Base-by-base conservation (phyloP, 1,139 yeast genomes). In the Yamadazyma pseudoaaseri region DNA sequence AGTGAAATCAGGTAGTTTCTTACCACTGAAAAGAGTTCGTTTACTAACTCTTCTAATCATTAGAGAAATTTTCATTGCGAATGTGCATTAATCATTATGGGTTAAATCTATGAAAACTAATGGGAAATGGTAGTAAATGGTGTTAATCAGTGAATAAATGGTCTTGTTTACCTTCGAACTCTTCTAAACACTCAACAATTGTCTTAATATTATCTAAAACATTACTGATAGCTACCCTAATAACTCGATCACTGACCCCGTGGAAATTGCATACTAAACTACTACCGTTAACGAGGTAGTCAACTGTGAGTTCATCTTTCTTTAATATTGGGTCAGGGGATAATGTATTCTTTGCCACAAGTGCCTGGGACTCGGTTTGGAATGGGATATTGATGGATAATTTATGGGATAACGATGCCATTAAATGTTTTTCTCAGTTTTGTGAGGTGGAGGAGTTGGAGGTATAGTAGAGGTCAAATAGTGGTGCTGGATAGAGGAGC, bases 291-390 rank as follows among this genome's bases (percentile, higher is more conserved):
- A 58, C 49, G 3, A 52, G 27, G 44, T 70, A 80, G 0, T 51
- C 49, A 2, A 76, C 77, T n/a, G 56, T 56, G 30, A 81, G 58
- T 45, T 79, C 86, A 33, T 74, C 68, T 0, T 81, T 79, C 52
- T 78, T 81, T 41, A 87, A 65, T 20, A 84, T 80, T 1, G 96
- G 95, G 52, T 87, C 97, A 0, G 95, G 95, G 1, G 62, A 49
- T 17, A 89, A 65, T 1, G 87, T 65, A 12, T 65, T 60, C 28
- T 60, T 49, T 1, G 94, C 92, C 3, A 85, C 79, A 4, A 39
- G 36, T 0, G 95, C 92, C 48, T 86, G 94, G 25, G 60, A 51
- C 2, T 50, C 52, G 5, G 67, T 65, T 43, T 73, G 74, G 48
- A 87, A 83, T 11, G 96, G 96, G 10, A 86, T 65, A 17, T 58